Evolutionary conservation across 1,284 basidiomycete species (phyloP), one percentile per base, ranked within the genome.

Genomic region (Trichosporon coremiiforme): DNA sequence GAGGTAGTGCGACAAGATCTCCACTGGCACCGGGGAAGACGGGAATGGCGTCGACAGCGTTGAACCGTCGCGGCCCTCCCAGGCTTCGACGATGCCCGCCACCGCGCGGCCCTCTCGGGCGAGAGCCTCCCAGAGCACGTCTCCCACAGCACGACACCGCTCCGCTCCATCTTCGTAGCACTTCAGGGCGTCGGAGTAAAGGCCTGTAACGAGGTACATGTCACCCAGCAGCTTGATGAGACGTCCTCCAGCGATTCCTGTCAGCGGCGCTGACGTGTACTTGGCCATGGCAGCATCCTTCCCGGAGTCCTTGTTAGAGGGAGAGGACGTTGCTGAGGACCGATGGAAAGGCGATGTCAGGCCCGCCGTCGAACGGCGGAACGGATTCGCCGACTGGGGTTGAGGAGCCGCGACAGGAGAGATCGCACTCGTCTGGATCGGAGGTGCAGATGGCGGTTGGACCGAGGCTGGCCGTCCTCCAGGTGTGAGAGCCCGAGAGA

Each of bases 151-250:
- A 78, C 90, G 91, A 74, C 92, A 89, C 31, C 91, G 80, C 57
- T 87, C 87, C 8, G 92, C 84, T 6, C 93, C 91, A 83, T 97
- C 94, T 68, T 89, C 88, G 82, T 94, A 97, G 88, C 93, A 93
- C 71, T 90, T 86, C 65, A 87, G 85, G 0, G 94, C 91, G 79
- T 97, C 94, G 66, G 89, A 87, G 57, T 88, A 88, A 75, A 91
- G 86, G 17, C 95, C 95, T 9, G 92, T 88, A 22, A 97, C 85
- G 31, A 96, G 84, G 82, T 92, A 94, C 75, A 96, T 87, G 81
- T 96, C 94, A 0, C 89, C 95, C n/a, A 93, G 86, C 17, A 95
- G 86, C 83, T 95, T 97, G 82, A 89, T 90, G 60, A 95, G 85
- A 69, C 94, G 73, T 0, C 83, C 83, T 25, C 79, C 80, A 0